Evolutionary conservation across 2,329 filamentous ascomycete genomes (phyloP), one percentile per base, ranked within the genome.

Genomic region (Nemania serpens): DNA sequence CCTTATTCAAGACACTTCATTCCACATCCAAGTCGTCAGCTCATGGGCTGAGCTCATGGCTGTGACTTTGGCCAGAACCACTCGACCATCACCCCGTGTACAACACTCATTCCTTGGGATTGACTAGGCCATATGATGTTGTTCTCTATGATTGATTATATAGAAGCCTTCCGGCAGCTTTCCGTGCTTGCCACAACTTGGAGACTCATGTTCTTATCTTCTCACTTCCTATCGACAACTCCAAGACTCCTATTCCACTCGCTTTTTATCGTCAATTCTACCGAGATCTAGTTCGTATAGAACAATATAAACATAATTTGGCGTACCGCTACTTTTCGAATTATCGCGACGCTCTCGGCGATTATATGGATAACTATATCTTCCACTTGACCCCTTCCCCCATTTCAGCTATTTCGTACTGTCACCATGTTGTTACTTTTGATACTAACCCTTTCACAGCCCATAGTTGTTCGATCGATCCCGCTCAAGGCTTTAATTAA

Each of bases 381-480:
- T 29, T 22, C 45, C 37, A 20, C 51, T 29, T 25, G 5, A 42
- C 12, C 37, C 54, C 50, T 51, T 13, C 50, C 42, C 51, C 51
- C 60, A 36, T 51, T n/a, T 36, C 36, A 9, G 29, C 29, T 47
- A 46, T 63, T 63, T 55, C 52, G 20, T 55, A 25, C 6, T 61
- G 36, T 54, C 33, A 55, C 46, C 18, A 73, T 73, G 70, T 59
- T 68, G 57, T 52, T 68, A 36, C 64, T 65, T 49, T 62, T 67
- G 59, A 53, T 69, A 58, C 71, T 74, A 61, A 74, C 67, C 15
- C 62, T 71, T 47, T 42, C 71, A 36, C 71, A 73, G 71, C 58
- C 68, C 48, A 59, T 58, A 60, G 59, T 60, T 45, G 60, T 66
- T 45, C 50, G 59, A 36, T 55, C 68, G 25, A 54, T 67, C 42